Evolutionary conservation across 768 basidiomycete species (phyloP).

Genomic region (Naganishia friedmannii): DNA sequence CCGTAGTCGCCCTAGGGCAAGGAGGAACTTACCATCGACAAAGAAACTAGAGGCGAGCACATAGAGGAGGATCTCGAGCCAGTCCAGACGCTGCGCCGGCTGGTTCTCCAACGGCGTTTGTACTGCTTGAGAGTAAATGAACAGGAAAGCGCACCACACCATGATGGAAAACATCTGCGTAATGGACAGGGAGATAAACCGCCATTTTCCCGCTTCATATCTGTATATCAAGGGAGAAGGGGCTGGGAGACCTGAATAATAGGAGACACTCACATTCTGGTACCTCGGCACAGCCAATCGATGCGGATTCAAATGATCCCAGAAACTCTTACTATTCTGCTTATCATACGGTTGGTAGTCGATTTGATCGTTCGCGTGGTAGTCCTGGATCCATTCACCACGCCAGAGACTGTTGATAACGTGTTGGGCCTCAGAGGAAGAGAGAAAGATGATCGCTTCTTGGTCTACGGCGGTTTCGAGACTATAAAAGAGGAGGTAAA

Average conservation of each 20-base stretch:
- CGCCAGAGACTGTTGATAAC: constrained; percentile 79
- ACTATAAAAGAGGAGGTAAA: constrained; percentile 60
- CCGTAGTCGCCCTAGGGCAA: background rate
- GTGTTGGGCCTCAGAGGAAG: constrained; percentile 57
- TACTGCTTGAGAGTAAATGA: constrained; percentile 79
- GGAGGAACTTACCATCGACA: constrained; percentile 64
- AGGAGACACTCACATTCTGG: constrained; percentile 57
- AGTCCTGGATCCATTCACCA: constrained; percentile 75
- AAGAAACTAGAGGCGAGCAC: constrained; percentile 71
- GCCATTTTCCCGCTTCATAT: background rate
- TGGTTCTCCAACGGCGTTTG: constrained; percentile 72
- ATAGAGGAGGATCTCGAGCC: constrained; percentile 78
- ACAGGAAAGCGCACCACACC: constrained; percentile 73
- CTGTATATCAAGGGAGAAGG: background rate
- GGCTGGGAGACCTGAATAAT: too few relatives aligned
- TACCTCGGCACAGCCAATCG: constrained; percentile 83
- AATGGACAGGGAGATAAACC: background rate
- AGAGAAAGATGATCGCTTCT: constrained; percentile 62
- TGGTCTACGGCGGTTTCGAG: constrained; percentile 90
- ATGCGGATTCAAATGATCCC: constrained; percentile 70
- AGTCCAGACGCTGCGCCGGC: constrained; percentile 60
- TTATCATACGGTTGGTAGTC: constrained; percentile 73
- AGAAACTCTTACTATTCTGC: constrained; percentile 59
- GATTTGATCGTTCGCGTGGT: constrained; percentile 70
- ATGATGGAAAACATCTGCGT: constrained; percentile 26